Evolutionary conservation across 1,284 basidiomycete species (phyloP), one percentile per base, ranked within the genome.

Genomic region (Trichosporon asahii): DNA sequence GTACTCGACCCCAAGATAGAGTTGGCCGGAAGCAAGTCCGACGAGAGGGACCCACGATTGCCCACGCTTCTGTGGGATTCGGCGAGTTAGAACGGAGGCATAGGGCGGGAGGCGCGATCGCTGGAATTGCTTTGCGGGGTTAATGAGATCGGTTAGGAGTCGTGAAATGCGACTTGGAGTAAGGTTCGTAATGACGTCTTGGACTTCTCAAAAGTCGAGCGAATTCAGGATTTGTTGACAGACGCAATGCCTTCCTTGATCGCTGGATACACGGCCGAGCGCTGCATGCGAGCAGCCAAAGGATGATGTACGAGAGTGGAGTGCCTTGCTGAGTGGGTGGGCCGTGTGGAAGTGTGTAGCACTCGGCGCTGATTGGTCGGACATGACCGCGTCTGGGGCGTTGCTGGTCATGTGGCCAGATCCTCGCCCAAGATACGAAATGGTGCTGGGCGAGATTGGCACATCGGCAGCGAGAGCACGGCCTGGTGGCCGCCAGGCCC

Each of bases 181-280:
- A 53, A 25, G 49, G 49, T 53, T 53, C 21, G 49, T 53, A 53
- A 25, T 53, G 49, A 53, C 49, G 49, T 53, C 49, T 53, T 53
- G 4, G 15, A 18, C 18, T 53, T 53, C 49, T 53, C 49, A 53
- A 31, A 8, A 53, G 49, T 53, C 21, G 23, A 53, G 49, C 18
- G 6, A 5, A 53, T 11, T 37, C 35, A 37, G 49, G 49, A 21
- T 53, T 53, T 53, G 49, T 53, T 53, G 49, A 53, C 49, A 53
- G 49, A 23, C 49, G 49, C 49, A 21, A 53, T 12, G 49, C 49
- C 49, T 53, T n/a, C n/a, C n/a, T n/a, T n/a, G n/a, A n/a, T n/a
- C n/a, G n/a, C n/a, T n/a, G n/a, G n/a, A n/a, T n/a, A n/a, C n/a
- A n/a, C n/a, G n/a, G n/a, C n/a, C n/a, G n/a, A n/a, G n/a, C n/a